Percentiles rank a stretch among this genome's conserved stretches.
Conservation (phyloP, 1,139 yeast genomes). For the Yamadazyma diddensiae region DNA sequence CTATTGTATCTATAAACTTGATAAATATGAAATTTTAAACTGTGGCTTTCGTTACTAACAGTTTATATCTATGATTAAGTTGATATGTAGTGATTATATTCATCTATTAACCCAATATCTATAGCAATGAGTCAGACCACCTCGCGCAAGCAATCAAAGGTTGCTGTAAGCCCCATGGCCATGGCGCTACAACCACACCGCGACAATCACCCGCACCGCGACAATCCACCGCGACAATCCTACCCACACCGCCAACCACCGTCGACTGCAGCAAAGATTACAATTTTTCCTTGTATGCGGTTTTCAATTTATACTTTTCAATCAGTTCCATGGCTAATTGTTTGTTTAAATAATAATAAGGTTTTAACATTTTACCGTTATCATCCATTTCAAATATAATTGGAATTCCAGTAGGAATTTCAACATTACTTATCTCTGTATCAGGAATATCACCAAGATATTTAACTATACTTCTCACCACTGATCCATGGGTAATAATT, state of each 20-base stretch:
- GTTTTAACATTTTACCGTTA: conserved; percentile 38
- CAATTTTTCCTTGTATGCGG: conserved; percentile 5
- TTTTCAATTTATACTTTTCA: conserved; percentile 49
- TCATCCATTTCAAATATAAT: conserved; percentile 54
- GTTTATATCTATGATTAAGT: too few relatives aligned
- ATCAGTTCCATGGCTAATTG: conserved; percentile 65
- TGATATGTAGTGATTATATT: too few relatives aligned
- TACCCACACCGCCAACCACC: too few relatives aligned
- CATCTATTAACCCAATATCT: too few relatives aligned
- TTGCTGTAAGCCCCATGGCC: too few relatives aligned
- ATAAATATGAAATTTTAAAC: background rate
- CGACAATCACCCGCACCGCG: too few relatives aligned
- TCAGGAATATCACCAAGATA: conserved; percentile 55
- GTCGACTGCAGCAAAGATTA: background rate
- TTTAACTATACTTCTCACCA: conserved; percentile 67
- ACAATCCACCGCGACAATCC: too few relatives aligned
- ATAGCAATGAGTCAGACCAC: too few relatives aligned
- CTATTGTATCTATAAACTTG: background rate
- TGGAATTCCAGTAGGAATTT: conserved; percentile 80
- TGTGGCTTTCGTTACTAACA: too few relatives aligned
- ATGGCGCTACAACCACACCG: too few relatives aligned
- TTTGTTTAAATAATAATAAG: conserved; percentile 65
- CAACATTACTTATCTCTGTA: conserved; percentile 60
- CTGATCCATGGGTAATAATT: conserved; percentile 74
- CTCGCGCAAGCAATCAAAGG: too few relatives aligned